These are phyloP conservation scores for Taphrina confusa DNA, from an alignment of 1,139 yeast genomes.

Conservation along the genomic window DNA sequence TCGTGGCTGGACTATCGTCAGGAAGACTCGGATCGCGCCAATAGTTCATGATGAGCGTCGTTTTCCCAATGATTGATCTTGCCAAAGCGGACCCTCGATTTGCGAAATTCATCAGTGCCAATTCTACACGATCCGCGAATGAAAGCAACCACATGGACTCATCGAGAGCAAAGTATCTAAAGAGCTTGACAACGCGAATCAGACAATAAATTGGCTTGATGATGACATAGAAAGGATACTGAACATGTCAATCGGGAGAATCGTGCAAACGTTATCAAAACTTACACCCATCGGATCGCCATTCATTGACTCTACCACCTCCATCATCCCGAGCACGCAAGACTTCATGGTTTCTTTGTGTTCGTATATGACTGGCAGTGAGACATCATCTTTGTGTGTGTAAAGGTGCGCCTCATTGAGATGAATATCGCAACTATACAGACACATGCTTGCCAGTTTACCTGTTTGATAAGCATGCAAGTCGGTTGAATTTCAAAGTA, in stretches of 20 bases:
- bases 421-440: not conserved
- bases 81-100: not conserved
- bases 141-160: constrained; percentile 8
- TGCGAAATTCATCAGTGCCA: constrained; percentile 2
- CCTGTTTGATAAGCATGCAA: not conserved
- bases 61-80: not conserved
- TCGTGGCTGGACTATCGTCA: constrained; percentile 1
- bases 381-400: not conserved
- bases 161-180: not conserved
- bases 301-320: not conserved
- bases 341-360: not conserved
- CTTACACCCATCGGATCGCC: constrained; percentile 11
- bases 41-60: constrained; percentile 6
- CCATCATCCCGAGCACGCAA: not conserved
- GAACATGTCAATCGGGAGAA: no score
- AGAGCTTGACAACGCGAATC: not conserved
- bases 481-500: not conserved
- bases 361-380: not conserved
- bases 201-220: constrained; percentile 9
- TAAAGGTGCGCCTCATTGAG: not conserved
- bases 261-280: no score
- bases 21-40: constrained; percentile 2
- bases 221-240: constrained; percentile 2
- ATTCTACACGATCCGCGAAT: constrained; percentile 2
- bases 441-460: not conserved